Conservation (phyloP, 805 yeast genomes). For the Clavispora asparagi region DNA sequence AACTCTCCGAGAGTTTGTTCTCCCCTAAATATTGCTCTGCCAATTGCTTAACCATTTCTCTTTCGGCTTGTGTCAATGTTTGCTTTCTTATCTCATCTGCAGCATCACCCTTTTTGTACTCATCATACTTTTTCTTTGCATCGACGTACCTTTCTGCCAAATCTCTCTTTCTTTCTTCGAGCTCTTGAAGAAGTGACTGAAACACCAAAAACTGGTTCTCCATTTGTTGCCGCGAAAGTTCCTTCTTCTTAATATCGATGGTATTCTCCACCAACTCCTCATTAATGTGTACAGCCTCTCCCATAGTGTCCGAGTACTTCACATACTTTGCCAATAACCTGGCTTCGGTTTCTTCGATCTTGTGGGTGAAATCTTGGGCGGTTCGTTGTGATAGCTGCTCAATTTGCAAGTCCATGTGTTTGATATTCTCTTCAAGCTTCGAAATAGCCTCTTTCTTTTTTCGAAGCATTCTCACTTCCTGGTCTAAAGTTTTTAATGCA, state of each 20-base stretch:
- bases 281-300: slow-evolving; percentile 16
- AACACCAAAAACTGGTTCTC: slow-evolving; percentile 12
- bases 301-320: slow-evolving; percentile 14
- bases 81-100: slow-evolving; percentile 31
- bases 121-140: slow-evolving; percentile 30
- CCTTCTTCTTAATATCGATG: slow-evolving; percentile 8
- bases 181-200: slow-evolving; percentile 18
- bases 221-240: slow-evolving; percentile 8
- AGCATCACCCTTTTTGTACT: slow-evolving; percentile 37
- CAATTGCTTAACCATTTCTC: slow-evolving; percentile 32
- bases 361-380: slow-evolving; percentile 39
- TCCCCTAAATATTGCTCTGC: slow-evolving; percentile 33
- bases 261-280: slow-evolving; percentile 4
- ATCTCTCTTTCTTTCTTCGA: slow-evolving; percentile 21
- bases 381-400: slow-evolving; percentile 7
- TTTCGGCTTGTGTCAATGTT: slow-evolving; percentile 35
- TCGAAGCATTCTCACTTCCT: slow-evolving; percentile 19
- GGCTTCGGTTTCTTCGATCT: slow-evolving; percentile 28
- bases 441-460: slow-evolving; percentile 22
- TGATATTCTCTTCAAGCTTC: slow-evolving; percentile 24
- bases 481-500: slow-evolving; percentile 9
- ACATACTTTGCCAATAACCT: slow-evolving; percentile 19
- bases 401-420: slow-evolving; percentile 8
- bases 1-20: slow-evolving; percentile 33
- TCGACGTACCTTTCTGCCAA: slow-evolving; percentile 28